phyloP scores from a whole-genome alignment of 192 early-diverging fungal species.

The Geranomyces michiganensis region DNA sequence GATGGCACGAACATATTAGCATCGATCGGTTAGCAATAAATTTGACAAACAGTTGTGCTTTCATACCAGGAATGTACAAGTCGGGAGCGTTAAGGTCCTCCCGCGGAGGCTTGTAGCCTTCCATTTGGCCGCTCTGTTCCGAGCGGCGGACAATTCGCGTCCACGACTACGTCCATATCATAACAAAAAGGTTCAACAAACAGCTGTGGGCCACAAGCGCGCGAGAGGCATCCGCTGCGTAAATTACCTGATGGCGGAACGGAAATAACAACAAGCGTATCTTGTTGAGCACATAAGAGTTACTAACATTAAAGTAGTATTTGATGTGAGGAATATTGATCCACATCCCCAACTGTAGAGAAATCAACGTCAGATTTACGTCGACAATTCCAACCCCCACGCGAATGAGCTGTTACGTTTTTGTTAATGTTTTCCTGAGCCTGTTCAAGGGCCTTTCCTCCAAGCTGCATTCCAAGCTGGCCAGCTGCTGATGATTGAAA shows the following conservation, averaged over 20 bases:
- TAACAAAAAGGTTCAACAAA: not conserved
- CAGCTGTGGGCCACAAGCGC: not conserved
- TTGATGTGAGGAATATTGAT: constrained; percentile 84
- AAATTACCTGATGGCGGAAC: constrained; percentile 71
- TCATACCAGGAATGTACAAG: constrained; percentile 85
- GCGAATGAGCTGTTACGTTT: constrained; percentile 67
- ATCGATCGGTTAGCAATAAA: too few species aligned
- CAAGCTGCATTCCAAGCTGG: constrained; percentile 96
- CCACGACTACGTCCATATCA: constrained; percentile 65
- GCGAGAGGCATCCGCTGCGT: not conserved
- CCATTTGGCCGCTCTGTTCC: constrained; percentile 60
- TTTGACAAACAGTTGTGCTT: not conserved
- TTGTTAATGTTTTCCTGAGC: constrained; percentile 87
- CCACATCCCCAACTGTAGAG: constrained; percentile 72
- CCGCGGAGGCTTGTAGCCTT: constrained; percentile 79
- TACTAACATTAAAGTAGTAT: constrained; percentile 95
- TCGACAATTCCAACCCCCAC: not conserved
- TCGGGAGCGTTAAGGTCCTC: constrained; percentile 95
- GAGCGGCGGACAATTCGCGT: constrained; percentile 73
- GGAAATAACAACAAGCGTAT: constrained; percentile 85
- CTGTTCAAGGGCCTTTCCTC: constrained; percentile 76
- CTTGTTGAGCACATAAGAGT: constrained; percentile 91
- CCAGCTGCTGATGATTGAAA: constrained; percentile 53
- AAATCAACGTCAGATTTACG: constrained; percentile 10
- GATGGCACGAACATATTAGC: not conserved